These are phyloP conservation scores for Kentomonas sorsogonicus DNA, from an alignment of 208 protist genomes.

Conservation along the genomic window DNA sequence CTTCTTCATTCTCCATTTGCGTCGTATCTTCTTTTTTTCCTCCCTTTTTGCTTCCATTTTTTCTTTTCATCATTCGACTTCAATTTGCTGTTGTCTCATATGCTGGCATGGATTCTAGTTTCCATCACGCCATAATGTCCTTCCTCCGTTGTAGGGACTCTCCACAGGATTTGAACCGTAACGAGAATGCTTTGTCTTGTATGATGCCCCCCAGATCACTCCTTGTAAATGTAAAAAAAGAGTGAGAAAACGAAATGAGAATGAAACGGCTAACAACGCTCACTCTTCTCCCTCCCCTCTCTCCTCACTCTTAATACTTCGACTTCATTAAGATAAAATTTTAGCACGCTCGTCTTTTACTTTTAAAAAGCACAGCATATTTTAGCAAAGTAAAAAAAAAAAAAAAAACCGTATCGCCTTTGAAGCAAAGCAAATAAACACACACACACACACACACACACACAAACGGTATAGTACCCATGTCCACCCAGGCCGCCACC, in stretches of 20 bases:
- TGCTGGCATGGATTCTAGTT: background rate
- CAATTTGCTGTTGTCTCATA: background rate
- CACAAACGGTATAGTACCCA: no score
- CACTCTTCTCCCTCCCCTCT: no score
- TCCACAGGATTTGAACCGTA: background rate
- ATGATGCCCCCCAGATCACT: no score
- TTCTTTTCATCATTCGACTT: constrained; percentile 5
- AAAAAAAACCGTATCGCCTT: background rate
- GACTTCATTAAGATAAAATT: no score
- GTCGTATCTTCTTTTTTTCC: constrained; percentile 12
- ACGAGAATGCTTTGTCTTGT: no score
- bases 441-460: constrained; percentile 2
- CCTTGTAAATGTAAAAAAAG: no score
- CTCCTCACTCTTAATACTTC: no score
- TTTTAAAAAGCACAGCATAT: no score
- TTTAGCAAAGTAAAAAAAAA: constrained; percentile 5
- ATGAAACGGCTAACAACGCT: no score
- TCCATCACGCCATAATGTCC: background rate
- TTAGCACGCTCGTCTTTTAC: no score
- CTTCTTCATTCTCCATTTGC: background rate
- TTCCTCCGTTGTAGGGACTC: background rate
- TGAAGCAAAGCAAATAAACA: background rate
- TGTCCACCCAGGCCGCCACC: constrained; percentile 2
- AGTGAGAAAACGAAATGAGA: no score
- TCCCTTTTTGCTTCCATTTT: constrained; percentile 6